These are phyloP conservation scores for Cryptosporidium meleagridis DNA, from an alignment of 169 alveolate species.

Conservation along the genomic window DNA sequence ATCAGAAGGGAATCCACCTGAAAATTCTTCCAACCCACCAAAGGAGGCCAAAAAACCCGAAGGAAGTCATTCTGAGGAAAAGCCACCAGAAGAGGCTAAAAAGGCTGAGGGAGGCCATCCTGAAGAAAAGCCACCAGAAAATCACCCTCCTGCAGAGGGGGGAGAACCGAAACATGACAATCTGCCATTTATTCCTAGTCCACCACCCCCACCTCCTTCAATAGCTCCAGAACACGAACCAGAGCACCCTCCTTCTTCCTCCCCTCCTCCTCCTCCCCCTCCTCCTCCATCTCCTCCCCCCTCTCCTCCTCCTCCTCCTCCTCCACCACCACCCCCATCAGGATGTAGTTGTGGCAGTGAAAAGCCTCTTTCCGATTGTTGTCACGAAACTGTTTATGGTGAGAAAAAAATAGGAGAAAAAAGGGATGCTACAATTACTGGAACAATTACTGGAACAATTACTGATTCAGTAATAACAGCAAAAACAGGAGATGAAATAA, in stretches of 20 bases:
- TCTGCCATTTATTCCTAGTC: slow-evolving; percentile 14
- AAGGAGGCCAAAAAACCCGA: background rate
- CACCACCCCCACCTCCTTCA: background rate
- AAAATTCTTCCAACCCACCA: background rate
- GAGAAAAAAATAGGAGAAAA: background rate
- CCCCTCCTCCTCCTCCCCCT: background rate
- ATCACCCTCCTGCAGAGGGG: background rate
- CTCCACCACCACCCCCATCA: slow-evolving; percentile 38
- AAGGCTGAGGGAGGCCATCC: background rate
- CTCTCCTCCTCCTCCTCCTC: background rate
- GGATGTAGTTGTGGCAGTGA: slow-evolving; percentile 6
- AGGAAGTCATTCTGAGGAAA: background rate
- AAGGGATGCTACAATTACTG: slow-evolving; percentile 33
- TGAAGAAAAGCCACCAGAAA: background rate
- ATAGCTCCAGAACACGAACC: too few relatives aligned
- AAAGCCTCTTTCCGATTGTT: slow-evolving; percentile 36
- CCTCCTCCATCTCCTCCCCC: background rate
- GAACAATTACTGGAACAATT: slow-evolving; percentile 57
- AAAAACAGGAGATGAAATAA: slow-evolving; percentile 55
- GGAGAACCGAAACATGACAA: background rate
- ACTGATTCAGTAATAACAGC: slow-evolving; percentile 28
- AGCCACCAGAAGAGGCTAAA: background rate
- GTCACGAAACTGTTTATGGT: slow-evolving; percentile 53
- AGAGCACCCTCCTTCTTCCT: too few relatives aligned
- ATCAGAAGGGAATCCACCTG: background rate